A percentile compares a stretch with the other conserved stretches of the same genome.
Conservation (phyloP, 31 red algal species). For the Porphyra umbilicalis region DNA sequence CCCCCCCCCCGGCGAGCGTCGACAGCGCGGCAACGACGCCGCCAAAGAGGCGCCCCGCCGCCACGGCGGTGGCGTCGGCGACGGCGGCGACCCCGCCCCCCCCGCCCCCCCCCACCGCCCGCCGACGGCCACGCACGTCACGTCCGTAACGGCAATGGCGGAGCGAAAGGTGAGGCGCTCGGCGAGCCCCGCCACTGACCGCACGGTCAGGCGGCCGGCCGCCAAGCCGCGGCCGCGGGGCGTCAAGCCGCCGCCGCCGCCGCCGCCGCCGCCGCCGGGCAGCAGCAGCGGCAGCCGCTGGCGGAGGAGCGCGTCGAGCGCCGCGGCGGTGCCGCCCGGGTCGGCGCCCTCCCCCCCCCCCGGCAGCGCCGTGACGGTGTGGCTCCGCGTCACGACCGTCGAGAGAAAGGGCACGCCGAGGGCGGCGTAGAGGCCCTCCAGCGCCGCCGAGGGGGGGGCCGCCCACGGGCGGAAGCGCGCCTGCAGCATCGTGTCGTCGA, state of each 20-base stretch:
- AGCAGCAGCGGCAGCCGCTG: constrained; percentile 4
- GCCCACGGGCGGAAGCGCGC: not conserved
- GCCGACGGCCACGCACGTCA: not conserved
- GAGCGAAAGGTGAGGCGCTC: not conserved
- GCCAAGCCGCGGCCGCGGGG: not conserved
- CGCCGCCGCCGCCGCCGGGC: not conserved
- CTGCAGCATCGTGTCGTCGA: not conserved
- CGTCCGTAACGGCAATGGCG: not conserved
- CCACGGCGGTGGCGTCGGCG: not conserved
- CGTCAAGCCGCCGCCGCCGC: not conserved
- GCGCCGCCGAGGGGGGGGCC: not conserved
- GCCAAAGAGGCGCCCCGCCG: not conserved
- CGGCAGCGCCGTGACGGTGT: not conserved
- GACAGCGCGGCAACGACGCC: not conserved
- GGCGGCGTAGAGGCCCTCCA: not conserved
- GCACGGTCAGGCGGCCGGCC: not conserved
- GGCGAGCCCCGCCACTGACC: not conserved
- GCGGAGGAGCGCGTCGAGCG: not conserved
- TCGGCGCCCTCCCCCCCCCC: not conserved
- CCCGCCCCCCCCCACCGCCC: too few relatives aligned
- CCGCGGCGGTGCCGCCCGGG: not conserved
- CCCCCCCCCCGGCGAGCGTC: not conserved
- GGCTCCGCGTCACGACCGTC: not conserved
- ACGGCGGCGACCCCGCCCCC: not conserved
- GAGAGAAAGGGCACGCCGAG: not conserved